These are phyloP conservation scores for Irpex sp. DNA, from an alignment of 1,284 basidiomycete genomes.

Conservation along the genomic window DNA sequence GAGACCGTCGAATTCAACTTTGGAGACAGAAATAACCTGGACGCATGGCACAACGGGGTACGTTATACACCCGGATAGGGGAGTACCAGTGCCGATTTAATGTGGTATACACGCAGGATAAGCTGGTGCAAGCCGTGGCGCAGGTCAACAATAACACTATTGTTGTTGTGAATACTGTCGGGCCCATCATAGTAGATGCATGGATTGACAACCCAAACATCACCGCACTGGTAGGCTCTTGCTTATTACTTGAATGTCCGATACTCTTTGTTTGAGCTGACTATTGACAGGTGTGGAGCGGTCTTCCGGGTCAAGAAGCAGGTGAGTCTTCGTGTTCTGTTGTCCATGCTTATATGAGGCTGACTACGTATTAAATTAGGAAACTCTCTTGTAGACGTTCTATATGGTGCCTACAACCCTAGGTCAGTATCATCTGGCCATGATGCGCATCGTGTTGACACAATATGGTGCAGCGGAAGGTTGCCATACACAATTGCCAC, in stretches of 20 bases:
- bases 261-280: no score
- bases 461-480: conserved; percentile 43
- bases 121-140: conserved; percentile 39
- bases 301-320: conserved; percentile 81
- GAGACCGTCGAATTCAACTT: conserved; percentile 72
- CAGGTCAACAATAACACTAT: conserved; percentile 57
- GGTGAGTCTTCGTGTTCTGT: conserved; percentile 37
- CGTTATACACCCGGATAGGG: conserved; percentile 18
- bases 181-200: conserved; percentile 53
- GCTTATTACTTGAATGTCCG: no score
- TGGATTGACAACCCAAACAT: conserved; percentile 55
- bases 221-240: conserved; percentile 20
- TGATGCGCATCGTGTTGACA: neutral
- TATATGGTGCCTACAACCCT: conserved; percentile 75
- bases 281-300: conserved; percentile 45
- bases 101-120: conserved; percentile 40
- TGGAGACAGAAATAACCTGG: conserved; percentile 76
- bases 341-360: neutral
- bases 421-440: conserved; percentile 43
- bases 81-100: neutral
- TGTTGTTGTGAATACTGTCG: conserved; percentile 62
- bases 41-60: conserved; percentile 75
- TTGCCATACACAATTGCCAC: conserved; percentile 55
- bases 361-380: conserved; percentile 39
- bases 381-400: conserved; percentile 68